Percentiles rank a stretch among this genome's conserved stretches.
phyloP scores from a whole-genome alignment of 2,329 filamentous ascomycete genomes.

The Sarocladium oryzae region DNA sequence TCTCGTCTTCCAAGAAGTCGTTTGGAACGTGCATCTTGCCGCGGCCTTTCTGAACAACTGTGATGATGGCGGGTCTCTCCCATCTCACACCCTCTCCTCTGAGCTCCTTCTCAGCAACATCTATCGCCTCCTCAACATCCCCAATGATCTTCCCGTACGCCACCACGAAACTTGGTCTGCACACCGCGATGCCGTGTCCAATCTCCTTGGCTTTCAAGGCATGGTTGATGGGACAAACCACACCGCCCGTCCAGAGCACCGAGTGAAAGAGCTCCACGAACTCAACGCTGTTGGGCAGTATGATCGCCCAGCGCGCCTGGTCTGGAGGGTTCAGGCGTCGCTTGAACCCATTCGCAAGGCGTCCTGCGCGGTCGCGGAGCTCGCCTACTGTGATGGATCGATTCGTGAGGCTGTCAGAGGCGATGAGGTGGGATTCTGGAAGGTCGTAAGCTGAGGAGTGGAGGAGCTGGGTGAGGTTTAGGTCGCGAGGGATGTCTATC shows the following conservation, averaged over 20 bases:
- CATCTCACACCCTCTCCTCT: conserved; percentile 23
- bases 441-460: conserved; percentile 28
- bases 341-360: conserved; percentile 32
- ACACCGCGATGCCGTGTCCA: conserved; percentile 34
- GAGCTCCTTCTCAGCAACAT: conserved; percentile 22
- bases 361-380: conserved; percentile 32
- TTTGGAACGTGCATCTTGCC: conserved; percentile 23
- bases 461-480: conserved; percentile 38
- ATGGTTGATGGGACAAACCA: conserved; percentile 32
- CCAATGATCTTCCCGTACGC: conserved; percentile 28
- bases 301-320: conserved; percentile 33
- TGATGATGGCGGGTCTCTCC: conserved; percentile 27
- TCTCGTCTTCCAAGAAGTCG: conserved; percentile 24
- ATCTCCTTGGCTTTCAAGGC: conserved; percentile 32
- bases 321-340: conserved; percentile 24
- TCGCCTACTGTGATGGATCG: conserved; percentile 38
- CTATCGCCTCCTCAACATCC: conserved; percentile 25
- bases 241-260: conserved; percentile 33
- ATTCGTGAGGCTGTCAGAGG: conserved; percentile 36
- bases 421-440: conserved; percentile 35
- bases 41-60: conserved; percentile 19
- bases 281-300: conserved; percentile 38
- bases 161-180: conserved; percentile 33
- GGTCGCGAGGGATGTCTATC: conserved; percentile 29
- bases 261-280: conserved; percentile 36